A percentile compares a stretch with the other conserved stretches of the same genome.
Conservation (phyloP, 306 rosid genomes). For the Sphenostylis stenocarpa region DNA sequence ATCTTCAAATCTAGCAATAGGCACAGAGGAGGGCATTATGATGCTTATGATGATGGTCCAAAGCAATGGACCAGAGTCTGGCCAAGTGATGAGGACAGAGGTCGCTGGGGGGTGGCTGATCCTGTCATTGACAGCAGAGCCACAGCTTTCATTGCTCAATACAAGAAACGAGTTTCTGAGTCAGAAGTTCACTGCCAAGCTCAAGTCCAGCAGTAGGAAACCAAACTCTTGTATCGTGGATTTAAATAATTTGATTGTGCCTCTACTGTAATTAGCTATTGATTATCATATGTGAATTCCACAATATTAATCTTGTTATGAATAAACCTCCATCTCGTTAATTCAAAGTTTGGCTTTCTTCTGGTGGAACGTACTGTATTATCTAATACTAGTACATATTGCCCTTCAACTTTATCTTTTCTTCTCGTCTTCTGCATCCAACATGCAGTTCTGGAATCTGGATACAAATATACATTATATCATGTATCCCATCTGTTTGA, state of each 20-base stretch:
- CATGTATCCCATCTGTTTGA: background rate
- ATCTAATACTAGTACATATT: background rate
- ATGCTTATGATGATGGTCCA: slow-evolving; percentile 28
- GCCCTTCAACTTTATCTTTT: background rate
- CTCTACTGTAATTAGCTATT: slow-evolving; percentile 24
- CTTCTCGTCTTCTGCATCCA: background rate
- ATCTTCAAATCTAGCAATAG: slow-evolving; percentile 51
- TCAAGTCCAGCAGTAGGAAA: slow-evolving; percentile 31
- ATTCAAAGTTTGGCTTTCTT: background rate
- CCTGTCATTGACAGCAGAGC: slow-evolving; percentile 70
- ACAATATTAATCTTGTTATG: background rate
- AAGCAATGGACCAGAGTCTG: slow-evolving; percentile 49
- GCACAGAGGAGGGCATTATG: slow-evolving; percentile 17
- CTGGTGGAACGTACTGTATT: background rate
- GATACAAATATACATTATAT: background rate
- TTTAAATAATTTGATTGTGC: background rate
- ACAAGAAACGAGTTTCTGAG: slow-evolving; percentile 54
- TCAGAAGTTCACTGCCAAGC: slow-evolving; percentile 52
- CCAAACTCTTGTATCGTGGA: background rate
- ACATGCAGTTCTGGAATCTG: background rate
- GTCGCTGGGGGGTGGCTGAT: slow-evolving; percentile 54
- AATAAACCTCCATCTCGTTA: slow-evolving; percentile 17
- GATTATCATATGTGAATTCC: slow-evolving; percentile 30
- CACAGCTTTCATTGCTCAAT: slow-evolving; percentile 52
- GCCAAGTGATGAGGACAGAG: slow-evolving; percentile 75